These are phyloP conservation scores for Aspergillus pseudoterreus DNA, from an alignment of 2,329 filamentous ascomycete species.

Conservation along the genomic window DNA sequence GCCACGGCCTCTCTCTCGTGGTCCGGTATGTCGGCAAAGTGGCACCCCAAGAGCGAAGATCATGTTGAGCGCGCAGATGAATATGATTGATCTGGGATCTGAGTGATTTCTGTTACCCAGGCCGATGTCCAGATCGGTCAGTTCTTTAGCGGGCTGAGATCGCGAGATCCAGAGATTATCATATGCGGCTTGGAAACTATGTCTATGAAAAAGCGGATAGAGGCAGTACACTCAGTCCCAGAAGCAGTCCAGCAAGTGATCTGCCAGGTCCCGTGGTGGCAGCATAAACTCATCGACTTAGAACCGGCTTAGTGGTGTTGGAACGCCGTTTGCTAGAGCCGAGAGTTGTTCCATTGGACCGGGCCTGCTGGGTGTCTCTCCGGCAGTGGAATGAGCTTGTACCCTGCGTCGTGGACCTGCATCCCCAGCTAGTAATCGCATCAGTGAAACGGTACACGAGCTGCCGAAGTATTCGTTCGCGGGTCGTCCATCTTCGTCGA, in stretches of 20 bases:
- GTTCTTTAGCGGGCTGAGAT: slow-evolving; percentile 13
- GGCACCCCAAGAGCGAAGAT: slow-evolving; percentile 42
- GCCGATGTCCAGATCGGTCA: slow-evolving; percentile 28
- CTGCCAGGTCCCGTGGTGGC: slow-evolving; percentile 40
- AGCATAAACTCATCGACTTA: slow-evolving; percentile 33
- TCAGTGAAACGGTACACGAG: slow-evolving; percentile 39
- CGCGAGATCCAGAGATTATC: slow-evolving; percentile 35
- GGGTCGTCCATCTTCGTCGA: slow-evolving; percentile 21
- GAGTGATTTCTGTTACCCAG: slow-evolving; percentile 31
- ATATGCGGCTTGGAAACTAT: slow-evolving; percentile 41
- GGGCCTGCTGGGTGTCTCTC: slow-evolving; percentile 2
- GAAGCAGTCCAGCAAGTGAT: slow-evolving; percentile 40
- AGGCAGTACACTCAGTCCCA: slow-evolving; percentile 40
- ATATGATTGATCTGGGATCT: slow-evolving; percentile 34
- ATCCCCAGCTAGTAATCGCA: slow-evolving; percentile 28
- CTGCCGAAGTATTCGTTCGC: slow-evolving; percentile 36
- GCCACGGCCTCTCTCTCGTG: slow-evolving; percentile 26
- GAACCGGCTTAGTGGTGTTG: slow-evolving; percentile 12
- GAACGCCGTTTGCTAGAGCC: background rate
- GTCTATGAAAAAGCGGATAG: slow-evolving; percentile 44
- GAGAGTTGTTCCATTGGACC: background rate
- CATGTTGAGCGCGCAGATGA: slow-evolving; percentile 42
- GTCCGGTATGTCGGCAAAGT: slow-evolving; percentile 34
- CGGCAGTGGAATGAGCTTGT: background rate
- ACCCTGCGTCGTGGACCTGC: background rate